Evolutionary conservation across 306 rosid genomes (phyloP).

Genomic region (Chamaecrista fasciculata): DNA sequence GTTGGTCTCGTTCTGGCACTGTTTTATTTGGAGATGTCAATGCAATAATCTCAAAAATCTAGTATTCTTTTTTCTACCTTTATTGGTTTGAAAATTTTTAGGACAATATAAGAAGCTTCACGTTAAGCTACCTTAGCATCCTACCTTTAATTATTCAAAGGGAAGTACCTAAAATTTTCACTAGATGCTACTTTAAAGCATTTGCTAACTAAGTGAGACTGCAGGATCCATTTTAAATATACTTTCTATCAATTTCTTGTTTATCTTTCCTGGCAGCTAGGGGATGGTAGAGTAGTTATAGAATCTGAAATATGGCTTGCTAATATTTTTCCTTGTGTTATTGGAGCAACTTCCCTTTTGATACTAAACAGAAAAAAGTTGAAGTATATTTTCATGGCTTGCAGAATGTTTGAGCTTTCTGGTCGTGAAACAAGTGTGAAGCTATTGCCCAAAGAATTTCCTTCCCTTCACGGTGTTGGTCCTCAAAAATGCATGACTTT

Average conservation of each 20-base stretch:
- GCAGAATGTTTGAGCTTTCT: slow-evolving; percentile 69
- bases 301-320: background rate
- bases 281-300: background rate
- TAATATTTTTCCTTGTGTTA: slow-evolving; percentile 14
- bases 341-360: background rate
- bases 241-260: slow-evolving; percentile 3
- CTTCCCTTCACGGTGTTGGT: slow-evolving; percentile 55
- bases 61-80: background rate
- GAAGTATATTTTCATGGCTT: slow-evolving; percentile 22
- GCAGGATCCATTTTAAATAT: background rate
- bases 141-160: slow-evolving; percentile 2
- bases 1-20: background rate
- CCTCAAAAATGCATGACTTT: slow-evolving; percentile 73
- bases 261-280: slow-evolving; percentile 1
- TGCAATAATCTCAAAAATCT: background rate
- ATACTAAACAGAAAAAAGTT: slow-evolving; percentile 1
- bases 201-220: background rate
- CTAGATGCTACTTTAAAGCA: background rate
- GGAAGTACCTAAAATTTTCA: background rate
- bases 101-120: background rate
- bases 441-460: slow-evolving; percentile 62
- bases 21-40: background rate
- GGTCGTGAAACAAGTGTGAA: slow-evolving; percentile 50
- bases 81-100: background rate
- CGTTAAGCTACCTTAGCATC: background rate